These are phyloP conservation scores for Eruca vesicaria DNA, from an alignment of 441 rosid genomes.

Conservation along the genomic window DNA sequence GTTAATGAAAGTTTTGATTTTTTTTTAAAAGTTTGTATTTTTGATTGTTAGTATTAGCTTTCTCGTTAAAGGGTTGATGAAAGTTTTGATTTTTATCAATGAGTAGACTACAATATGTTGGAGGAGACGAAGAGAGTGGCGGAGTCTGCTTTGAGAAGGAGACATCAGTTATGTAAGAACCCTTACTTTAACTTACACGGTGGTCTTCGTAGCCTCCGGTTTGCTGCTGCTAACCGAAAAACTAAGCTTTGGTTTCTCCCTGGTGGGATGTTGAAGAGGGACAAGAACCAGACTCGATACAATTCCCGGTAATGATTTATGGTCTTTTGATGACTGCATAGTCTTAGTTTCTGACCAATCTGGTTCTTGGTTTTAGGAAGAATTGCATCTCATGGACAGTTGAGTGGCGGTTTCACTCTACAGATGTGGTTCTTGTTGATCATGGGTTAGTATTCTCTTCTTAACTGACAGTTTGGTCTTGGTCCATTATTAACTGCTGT, in stretches of 20 bases:
- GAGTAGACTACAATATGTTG: constrained; percentile 63
- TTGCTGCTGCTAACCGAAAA: constrained; percentile 54
- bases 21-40: background rate
- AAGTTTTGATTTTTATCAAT: background rate
- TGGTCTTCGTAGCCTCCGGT: constrained; percentile 36
- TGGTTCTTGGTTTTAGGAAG: constrained; percentile 42
- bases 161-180: constrained; percentile 42
- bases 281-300: constrained; percentile 56
- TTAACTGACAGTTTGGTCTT: background rate
- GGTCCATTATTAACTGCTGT: background rate
- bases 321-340: background rate
- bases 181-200: background rate
- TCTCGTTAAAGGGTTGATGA: background rate
- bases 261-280: constrained; percentile 73
- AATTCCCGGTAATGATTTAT: constrained; percentile 42
- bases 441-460: constrained; percentile 49
- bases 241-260: constrained; percentile 55
- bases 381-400: constrained; percentile 77
- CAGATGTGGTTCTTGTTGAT: constrained; percentile 57
- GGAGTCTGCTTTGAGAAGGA: constrained; percentile 66
- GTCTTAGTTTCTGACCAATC: constrained; percentile 1
- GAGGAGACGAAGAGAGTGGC: constrained; percentile 81
- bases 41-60: background rate
- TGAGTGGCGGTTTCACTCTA: constrained; percentile 82
- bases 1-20: background rate